Conservation (phyloP, 805 yeast genomes). For the Wickerhamomyces sydowiorum region DNA sequence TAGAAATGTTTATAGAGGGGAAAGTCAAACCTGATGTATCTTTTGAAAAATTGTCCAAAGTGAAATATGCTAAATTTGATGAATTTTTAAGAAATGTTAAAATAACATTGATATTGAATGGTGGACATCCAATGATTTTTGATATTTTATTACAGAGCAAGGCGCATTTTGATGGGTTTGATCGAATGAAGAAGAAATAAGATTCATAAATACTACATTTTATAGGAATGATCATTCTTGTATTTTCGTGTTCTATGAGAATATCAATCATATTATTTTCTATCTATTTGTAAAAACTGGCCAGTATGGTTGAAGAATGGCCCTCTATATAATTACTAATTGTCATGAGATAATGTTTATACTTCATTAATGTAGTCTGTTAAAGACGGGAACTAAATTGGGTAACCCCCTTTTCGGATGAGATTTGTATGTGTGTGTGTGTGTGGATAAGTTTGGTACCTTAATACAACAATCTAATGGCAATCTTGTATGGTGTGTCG, state of each 20-base stretch:
- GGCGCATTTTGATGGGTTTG: not conserved
- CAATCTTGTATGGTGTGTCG: constrained; percentile 84
- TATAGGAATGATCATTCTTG: no score
- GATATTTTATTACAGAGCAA: constrained; percentile 35
- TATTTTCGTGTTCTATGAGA: no score
- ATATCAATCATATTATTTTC: no score
- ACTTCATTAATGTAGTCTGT: not conserved
- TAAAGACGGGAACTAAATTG: not conserved
- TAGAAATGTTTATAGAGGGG: constrained; percentile 33
- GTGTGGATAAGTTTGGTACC: not conserved
- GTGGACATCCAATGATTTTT: constrained; percentile 52
- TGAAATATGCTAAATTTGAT: constrained; percentile 23
- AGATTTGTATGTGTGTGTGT: not conserved
- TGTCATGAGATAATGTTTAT: no score
- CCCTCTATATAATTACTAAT: no score
- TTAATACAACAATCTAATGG: constrained; percentile 84
- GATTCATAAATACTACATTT: not conserved
- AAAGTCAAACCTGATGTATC: constrained; percentile 18
- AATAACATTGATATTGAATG: constrained; percentile 42
- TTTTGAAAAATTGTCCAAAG: not conserved
- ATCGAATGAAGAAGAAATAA: not conserved
- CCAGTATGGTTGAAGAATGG: no score
- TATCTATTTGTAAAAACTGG: no score
- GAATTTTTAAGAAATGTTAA: constrained; percentile 37
- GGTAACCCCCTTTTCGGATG: no score